phyloP scores from a whole-genome alignment of 805 yeast species.

The Kuraishia floccosa region DNA sequence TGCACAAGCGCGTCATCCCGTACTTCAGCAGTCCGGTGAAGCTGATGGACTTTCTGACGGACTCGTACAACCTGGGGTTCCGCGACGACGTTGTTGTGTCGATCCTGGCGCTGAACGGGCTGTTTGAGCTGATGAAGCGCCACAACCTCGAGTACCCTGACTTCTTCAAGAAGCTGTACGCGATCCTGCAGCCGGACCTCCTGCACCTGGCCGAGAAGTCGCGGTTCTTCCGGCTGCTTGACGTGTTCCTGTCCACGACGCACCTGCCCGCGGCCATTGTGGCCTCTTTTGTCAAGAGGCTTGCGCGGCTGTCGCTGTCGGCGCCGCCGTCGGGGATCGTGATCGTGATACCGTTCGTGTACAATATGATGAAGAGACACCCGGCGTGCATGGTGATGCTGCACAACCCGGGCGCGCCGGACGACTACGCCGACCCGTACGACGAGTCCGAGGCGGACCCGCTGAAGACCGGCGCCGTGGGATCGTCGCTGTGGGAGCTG shows the following conservation, averaged over 20 bases:
- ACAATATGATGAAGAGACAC: constrained; percentile 81
- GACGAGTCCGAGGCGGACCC: constrained; percentile 61
- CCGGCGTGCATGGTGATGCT: constrained; percentile 89
- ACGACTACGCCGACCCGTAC: constrained; percentile 50
- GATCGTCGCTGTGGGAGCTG: constrained; percentile 88
- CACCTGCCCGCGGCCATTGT: constrained; percentile 76
- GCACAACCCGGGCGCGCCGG: constrained; percentile 35
- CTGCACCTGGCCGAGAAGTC: constrained; percentile 75
- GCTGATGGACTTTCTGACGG: constrained; percentile 90
- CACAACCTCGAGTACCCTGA: constrained; percentile 88
- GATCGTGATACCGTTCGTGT: constrained; percentile 79
- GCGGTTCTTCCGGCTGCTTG: constrained; percentile 79
- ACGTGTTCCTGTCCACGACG: constrained; percentile 74
- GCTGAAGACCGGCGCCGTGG: constrained; percentile 63
- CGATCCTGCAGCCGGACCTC: constrained; percentile 63
- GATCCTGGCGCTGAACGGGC: constrained; percentile 76
- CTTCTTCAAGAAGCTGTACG: constrained; percentile 74
- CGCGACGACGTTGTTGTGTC: constrained; percentile 19
- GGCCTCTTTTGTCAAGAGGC: constrained; percentile 80
- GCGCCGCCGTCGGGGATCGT: constrained; percentile 89
- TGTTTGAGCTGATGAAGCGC: constrained; percentile 73
- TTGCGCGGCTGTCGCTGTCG: constrained; percentile 62
- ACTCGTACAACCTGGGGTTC: constrained; percentile 49
- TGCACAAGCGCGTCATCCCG: constrained; percentile 83
- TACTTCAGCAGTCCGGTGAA: constrained; percentile 66